phyloP scores from a whole-genome alignment of 2,329 filamentous ascomycete genomes.

The Aspergillus hortae region DNA sequence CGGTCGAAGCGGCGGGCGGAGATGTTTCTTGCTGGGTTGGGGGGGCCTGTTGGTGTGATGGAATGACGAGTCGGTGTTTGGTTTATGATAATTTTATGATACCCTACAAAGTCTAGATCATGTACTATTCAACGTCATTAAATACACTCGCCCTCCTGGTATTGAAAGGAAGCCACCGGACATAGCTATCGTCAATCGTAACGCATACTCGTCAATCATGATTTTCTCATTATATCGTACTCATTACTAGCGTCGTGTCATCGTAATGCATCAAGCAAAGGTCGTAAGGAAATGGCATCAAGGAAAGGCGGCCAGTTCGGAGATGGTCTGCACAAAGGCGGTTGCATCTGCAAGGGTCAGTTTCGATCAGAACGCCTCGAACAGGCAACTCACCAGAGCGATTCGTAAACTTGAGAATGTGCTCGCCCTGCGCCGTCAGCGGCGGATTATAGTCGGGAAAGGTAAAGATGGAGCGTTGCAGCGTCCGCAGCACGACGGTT shows the following conservation, averaged over 20 bases:
- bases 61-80: not conserved
- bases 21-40: slow-evolving; percentile 62
- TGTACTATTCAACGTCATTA: not conserved
- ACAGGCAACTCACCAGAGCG: slow-evolving; percentile 24
- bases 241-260: not conserved
- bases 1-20: slow-evolving; percentile 67
- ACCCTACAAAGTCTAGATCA: not conserved
- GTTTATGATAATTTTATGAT: not conserved
- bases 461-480: slow-evolving; percentile 52
- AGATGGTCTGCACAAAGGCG: slow-evolving; percentile 33
- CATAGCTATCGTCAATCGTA: not conserved
- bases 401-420: slow-evolving; percentile 38
- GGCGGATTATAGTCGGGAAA: slow-evolving; percentile 48
- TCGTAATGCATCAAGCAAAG: slow-evolving; percentile 13
- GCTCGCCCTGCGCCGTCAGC: slow-evolving; percentile 31
- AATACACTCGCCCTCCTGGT: not conserved
- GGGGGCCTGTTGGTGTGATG: slow-evolving; percentile 16
- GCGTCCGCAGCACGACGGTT: slow-evolving; percentile 47
- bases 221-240: not conserved
- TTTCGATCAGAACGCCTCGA: slow-evolving; percentile 6
- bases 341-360: slow-evolving; percentile 32
- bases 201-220: not conserved
- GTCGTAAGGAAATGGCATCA: slow-evolving; percentile 7
- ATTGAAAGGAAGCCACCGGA: not conserved
- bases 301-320: slow-evolving; percentile 20